Base-by-base conservation (phyloP, 257 asterid genomes). In the Petrea volubilis region DNA sequence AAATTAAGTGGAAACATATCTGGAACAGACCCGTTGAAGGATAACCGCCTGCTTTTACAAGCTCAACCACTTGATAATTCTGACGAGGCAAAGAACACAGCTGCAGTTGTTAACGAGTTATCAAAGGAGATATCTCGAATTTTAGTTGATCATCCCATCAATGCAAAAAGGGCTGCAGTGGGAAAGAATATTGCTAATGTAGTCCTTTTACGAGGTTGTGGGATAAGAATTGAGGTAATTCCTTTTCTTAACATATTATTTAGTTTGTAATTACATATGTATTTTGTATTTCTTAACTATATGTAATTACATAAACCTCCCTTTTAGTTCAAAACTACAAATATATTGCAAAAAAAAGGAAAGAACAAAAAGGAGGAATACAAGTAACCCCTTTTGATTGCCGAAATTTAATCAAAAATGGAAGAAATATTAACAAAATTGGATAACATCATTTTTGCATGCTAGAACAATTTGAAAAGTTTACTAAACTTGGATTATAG, bases 11-110 rank as follows among this genome's bases (percentile, higher is more conserved):
- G 99, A 76, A 90, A 92, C 75, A 90, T 95, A 84, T 88, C 98
- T 8, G 99, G 99, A 68, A 95, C 97, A 13, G 99, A 95, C 50
- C 99, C 98, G 13, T 73, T 95, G 85, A 95, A 95, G 82, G 99
- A 95, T 79, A 92, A 92, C 64, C 90, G 97, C 47, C 80, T 87
- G 64, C 96, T 90, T 70, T 77, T 95, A 74, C 82, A 87, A 86
- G 99, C 86, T 55, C 81, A 85, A 52, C 87, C 98, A 59, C 96
- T 95, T 60, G 98, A 95, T 81, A 88, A 80, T 75, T 88, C 99
- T 23, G 90, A 82, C 38, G 98, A 92, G 69, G 96, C 99, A 27
- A 90, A 85, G 75, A 80, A 88, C 74, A 92, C 99, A 0, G 95
- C 97, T 74, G 81, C 67, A 58, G 96, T 95, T 77, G 89, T 95